Base-by-base conservation (phyloP, 2,329 filamentous ascomycete species). In the Capronia epimyces region DNA sequence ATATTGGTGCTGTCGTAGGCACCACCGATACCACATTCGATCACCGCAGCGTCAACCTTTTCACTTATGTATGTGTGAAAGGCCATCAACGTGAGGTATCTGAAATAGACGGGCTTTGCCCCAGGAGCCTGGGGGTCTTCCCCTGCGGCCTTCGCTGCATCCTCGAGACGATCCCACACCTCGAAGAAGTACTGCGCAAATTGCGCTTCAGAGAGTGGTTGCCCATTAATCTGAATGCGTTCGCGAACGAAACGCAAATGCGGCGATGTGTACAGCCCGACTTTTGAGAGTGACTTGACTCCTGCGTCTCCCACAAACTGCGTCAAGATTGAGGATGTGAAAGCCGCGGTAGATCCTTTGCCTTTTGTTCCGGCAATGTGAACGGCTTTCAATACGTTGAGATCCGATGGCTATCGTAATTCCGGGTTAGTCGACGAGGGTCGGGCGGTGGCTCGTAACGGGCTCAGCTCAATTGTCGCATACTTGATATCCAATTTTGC, bases 311-410 rank as follows among this genome's bases (percentile, higher is more conserved):
- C 61, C 1, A 73, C 67, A 63, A 84, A 84, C 60, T 84, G 79
- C 2, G 75, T 71, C n/a, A 95, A 74, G 56, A 95, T 87, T 2
- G 83, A 83, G 12, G 89, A 88, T 16, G 89, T 79, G 66, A 90
- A 91, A 8, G 90, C 86, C 58, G 86, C 88, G 0, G 89, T 89
- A 2, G 87, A 93, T 34, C 90, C 90, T 68, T 96, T 97, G 53
- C 91, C 91, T 67, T 96, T 97, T 3, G 90, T 96, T 10, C 91
- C 91, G 1, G 91, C 87, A 40, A 97, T 82, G 66, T 97, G 91
- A 54, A 97, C 81, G 59, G 77, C 71, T 52, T 79, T 83, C 15
- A 57, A 32, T 37, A 37, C 69, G 56, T 82, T 72, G 60, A 85
- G 76, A 52, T 83, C 80, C 12, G 77, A 75, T 15, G 82, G 80